Base-by-base conservation (phyloP, 1,284 basidiomycete species). In the Grifola frondosa region DNA sequence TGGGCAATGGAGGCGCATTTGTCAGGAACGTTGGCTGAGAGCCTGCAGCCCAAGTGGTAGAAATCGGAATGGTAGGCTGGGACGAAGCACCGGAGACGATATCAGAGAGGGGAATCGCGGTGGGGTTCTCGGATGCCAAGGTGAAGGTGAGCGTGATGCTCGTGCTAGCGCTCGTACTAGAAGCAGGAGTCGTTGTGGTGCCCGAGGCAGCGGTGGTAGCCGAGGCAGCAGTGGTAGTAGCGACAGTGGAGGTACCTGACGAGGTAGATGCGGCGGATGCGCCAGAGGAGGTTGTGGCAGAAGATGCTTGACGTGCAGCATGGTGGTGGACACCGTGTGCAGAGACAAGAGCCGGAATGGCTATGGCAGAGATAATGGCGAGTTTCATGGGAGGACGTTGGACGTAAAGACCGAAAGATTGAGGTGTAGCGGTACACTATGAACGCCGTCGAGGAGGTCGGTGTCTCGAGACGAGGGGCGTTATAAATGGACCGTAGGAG, bases 81-180 rank as follows among this genome's bases (percentile, higher is more conserved):
- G 59, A 50, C 19, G 66, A 65, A 12, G 68, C 36, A 40, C 60
- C 63, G 1, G 71, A 64, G 20, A 63, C 59, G 48, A 84, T 79
- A 11, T 58, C 59, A 3, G 71, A 59, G 26, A 81, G 60, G 1
- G 81, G 78, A 24, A 80, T 56, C 6, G 80, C 80, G 13, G 78
- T 81, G 2, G 82, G 81, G 62, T 85, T 84, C 8, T 70, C 73
- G 1, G 79, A 67, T 9, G 65, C 47, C 16, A 84, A 64, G 5
- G 77, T 62, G 34, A 68, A 62, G 6, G 71, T 64, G 23, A 62
- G 48, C 4, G 62, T 47, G 5, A 55, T 46, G 21, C 48, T 38
- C 11, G 53, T 31, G 26, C 39, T 37, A 15, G 56, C 32, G 6
- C 34, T 45, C 9, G 56, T 45, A 25, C 50, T 36, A 7, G 48